These are phyloP conservation scores for Camelina neglecta DNA, from an alignment of 345 rosid species.

Conservation along the genomic window DNA sequence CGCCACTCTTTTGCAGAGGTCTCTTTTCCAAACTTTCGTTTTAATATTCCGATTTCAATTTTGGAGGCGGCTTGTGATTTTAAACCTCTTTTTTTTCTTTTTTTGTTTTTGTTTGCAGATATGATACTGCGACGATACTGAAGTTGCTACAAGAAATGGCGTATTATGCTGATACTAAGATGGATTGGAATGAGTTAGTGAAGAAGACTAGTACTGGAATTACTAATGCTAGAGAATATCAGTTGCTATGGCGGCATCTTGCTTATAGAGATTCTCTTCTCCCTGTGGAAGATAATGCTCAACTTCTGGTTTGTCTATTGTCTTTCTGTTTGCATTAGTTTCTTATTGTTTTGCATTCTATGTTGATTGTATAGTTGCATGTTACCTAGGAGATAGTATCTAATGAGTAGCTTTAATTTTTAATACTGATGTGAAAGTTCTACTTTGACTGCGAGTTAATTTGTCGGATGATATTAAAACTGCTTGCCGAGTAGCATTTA, in stretches of 20 bases:
- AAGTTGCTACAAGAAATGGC: constrained; percentile 70
- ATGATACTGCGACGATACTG: constrained; percentile 59
- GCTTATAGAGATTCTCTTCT: constrained; percentile 65
- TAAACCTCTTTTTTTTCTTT: neutral
- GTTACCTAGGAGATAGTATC: neutral
- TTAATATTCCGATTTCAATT: neutral
- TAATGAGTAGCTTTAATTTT: neutral
- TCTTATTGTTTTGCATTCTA: neutral
- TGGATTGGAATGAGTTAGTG: constrained; percentile 71
- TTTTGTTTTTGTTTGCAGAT: constrained; percentile 42
- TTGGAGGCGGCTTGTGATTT: neutral
- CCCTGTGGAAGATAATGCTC: constrained; percentile 58
- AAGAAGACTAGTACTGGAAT: constrained; percentile 73
- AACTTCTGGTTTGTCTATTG: constrained; percentile 58
- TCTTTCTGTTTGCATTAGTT: neutral
- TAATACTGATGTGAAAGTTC: constrained; percentile 8
- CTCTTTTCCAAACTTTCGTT: neutral
- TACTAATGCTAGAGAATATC: constrained; percentile 73
- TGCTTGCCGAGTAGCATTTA: neutral
- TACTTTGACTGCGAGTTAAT: neutral
- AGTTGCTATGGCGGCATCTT: constrained; percentile 93
- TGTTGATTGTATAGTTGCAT: neutral
- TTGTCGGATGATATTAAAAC: neutral
- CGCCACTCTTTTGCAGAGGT: constrained; percentile 77
- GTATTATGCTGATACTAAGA: constrained; percentile 49